Evolutionary conservation across 2,329 filamentous ascomycete genomes (phyloP), one percentile per base, ranked within the genome.

Genomic region (Trichophyton simii): DNA sequence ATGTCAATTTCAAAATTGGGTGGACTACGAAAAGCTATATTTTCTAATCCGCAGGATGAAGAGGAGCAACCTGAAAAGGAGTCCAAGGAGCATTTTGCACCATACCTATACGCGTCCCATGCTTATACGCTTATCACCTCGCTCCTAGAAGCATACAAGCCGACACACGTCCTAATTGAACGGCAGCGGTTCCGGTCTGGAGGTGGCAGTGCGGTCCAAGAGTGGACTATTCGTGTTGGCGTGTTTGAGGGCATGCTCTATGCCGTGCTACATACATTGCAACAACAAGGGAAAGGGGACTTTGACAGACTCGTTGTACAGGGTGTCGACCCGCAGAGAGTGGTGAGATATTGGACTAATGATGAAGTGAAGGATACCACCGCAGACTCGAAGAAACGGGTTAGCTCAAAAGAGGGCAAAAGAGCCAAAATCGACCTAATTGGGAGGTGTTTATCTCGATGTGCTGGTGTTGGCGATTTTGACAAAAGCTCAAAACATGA

Each of bases 141-240:
- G 2, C 76, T 86, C 0, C 66, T 85, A 0, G 66, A 67, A 13
- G 64, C 71, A 0, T 78, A 84, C 61, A 71, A 78, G 0, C 88
- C 89, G 0, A 85, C 84, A 2, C 80, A 87, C 59, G 78, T 95
- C 34, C 76, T 94, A 1, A 90, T 95, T 62, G 83, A 86, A 67
- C 77, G 82, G 0, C 83, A 86, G 66, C 78, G 83, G 9, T 85
- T 78, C 61, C 84, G 89, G 2, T 85, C 83, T 1, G 80, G 79
- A n/a, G 82, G 87, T 7, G 79, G 76, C 0, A 75, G 82, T 0
- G 81, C 84, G 0, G 84, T 95, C 1, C 82, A 85, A 63, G 88
- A 95, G 73, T 95, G 89, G 89, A 92, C 89, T 2, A 71, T 94
- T 46, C 79, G 88, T 1, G 89, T 95, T 7, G 92, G 92, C 66